These are phyloP conservation scores for Tritrichomonas foetus DNA, from an alignment of 208 protist genomes.

Conservation along the genomic window DNA sequence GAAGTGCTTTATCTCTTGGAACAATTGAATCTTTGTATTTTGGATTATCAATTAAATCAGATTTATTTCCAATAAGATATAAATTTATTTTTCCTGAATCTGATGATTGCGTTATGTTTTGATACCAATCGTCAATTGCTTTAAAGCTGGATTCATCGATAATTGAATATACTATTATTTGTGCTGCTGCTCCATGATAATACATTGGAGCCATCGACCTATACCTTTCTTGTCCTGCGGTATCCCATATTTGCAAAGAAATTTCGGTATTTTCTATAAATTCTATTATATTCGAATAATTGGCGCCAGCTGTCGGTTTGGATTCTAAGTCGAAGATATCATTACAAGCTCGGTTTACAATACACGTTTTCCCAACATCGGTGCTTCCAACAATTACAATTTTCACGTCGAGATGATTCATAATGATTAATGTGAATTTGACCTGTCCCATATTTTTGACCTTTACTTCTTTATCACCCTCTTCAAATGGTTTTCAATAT, in stretches of 20 bases:
- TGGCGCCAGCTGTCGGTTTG: background rate
- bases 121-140: background rate
- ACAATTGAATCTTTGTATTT: background rate
- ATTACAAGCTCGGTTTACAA: background rate
- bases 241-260: conserved; percentile 18
- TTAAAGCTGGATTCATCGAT: background rate
- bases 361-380: background rate
- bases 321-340: background rate
- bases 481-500: no score
- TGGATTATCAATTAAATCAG: no score
- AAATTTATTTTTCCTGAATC: background rate
- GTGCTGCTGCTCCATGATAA: background rate
- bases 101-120: background rate
- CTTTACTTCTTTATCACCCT: no score
- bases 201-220: background rate
- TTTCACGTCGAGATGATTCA: no score
- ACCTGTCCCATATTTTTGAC: no score
- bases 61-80: conserved; percentile 8
- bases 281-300: background rate
- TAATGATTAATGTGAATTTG: no score
- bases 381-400: background rate
- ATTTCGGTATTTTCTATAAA: background rate
- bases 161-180: background rate
- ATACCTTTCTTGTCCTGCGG: background rate
- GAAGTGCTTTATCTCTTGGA: background rate